Evolutionary conservation across 2,329 filamentous ascomycete species (phyloP).

Genomic region (Bipolaris cookei): DNA sequence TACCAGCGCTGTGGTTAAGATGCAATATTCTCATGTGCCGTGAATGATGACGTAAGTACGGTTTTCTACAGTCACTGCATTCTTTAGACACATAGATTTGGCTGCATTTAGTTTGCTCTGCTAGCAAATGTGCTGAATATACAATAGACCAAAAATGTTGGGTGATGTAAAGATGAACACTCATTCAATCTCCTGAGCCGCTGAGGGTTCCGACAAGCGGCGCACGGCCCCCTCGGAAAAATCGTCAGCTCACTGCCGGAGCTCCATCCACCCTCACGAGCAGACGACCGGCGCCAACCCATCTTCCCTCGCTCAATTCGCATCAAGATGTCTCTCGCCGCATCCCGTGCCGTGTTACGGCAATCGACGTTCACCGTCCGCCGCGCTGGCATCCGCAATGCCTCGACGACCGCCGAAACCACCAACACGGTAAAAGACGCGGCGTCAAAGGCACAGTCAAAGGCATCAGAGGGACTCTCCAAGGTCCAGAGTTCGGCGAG

Average conservation of each 20-base stretch:
- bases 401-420: constrained; percentile 57
- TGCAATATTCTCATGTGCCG: too few species aligned
- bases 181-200: constrained; percentile 17
- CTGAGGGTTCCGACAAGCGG: constrained; percentile 16
- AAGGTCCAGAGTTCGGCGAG: constrained; percentile 81
- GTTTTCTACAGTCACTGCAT: too few species aligned
- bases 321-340: constrained; percentile 56
- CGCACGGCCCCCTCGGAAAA: constrained; percentile 27
- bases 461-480: constrained; percentile 83
- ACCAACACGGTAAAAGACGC: constrained; percentile 56
- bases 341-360: constrained; percentile 55
- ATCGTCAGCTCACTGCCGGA: constrained; percentile 26
- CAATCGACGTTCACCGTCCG: constrained; percentile 52
- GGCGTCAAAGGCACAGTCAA: constrained; percentile 68
- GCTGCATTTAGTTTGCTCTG: background rate
- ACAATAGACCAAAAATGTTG: background rate
- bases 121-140: background rate
- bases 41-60: too few species aligned
- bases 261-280: constrained; percentile 21
- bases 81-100: background rate
- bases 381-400: constrained; percentile 55
- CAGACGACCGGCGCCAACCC: constrained; percentile 26
- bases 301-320: constrained; percentile 27
- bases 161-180: constrained; percentile 9
- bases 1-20: too few species aligned